Percentiles rank a stretch among this genome's conserved stretches.
Conservation (phyloP, 2,329 filamentous ascomycete genomes). For the Cryphonectria nitschkei region DNA sequence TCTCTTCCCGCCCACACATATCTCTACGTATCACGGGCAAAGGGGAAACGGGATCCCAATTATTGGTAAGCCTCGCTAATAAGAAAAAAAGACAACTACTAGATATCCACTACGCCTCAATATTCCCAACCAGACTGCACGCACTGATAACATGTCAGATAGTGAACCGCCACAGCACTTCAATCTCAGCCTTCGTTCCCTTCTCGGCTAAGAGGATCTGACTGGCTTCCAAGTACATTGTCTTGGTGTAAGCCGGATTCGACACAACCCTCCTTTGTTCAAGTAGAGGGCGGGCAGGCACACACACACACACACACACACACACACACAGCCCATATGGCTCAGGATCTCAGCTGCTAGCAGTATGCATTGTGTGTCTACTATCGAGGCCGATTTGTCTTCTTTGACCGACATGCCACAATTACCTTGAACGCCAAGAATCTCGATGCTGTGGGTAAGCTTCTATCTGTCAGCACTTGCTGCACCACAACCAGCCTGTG, state of each 20-base stretch:
- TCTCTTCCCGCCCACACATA: not conserved
- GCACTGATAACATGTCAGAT: not conserved
- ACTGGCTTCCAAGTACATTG: not conserved
- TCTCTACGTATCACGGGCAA: not conserved
- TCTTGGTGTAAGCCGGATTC: not conserved
- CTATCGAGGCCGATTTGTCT: not conserved
- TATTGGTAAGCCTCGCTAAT: not conserved
- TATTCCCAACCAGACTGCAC: not conserved
- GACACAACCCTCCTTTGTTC: not conserved
- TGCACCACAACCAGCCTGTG: not conserved
- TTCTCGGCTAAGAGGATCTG: not conserved
- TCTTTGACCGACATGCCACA: not conserved
- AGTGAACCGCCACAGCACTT: not conserved
- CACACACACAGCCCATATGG: not conserved
- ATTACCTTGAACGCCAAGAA: not conserved
- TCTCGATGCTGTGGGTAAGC: slow-evolving; percentile 4
- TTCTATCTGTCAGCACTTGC: not conserved
- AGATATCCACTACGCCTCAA: not conserved
- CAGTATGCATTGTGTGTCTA: too few species aligned
- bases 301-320: not conserved
- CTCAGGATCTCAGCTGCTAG: not conserved
- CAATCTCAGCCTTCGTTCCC: not conserved
- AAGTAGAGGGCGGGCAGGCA: not conserved
- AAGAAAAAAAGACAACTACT: not conserved
- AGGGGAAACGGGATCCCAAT: not conserved